Conservation (phyloP, 805 yeast genomes). For the Ogataea philodendri region DNA sequence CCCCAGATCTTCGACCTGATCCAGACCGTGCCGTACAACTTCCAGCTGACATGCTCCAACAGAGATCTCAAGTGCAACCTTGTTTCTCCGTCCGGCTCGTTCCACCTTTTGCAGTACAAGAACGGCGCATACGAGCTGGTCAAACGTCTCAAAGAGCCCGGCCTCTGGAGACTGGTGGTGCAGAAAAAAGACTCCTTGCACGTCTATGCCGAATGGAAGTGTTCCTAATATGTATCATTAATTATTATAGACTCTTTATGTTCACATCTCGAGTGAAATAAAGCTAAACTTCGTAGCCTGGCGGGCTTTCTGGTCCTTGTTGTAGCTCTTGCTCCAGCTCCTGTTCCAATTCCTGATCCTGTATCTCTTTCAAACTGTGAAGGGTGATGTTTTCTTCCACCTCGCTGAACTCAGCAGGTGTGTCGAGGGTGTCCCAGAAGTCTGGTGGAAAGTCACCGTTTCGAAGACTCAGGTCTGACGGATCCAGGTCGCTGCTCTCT, state of each 20-base stretch:
- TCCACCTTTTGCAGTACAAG: conserved; percentile 53
- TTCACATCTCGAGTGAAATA: conserved; percentile 1
- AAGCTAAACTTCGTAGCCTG: too few relatives aligned
- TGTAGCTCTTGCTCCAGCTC: conserved; percentile 2
- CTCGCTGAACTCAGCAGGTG: conserved; percentile 35
- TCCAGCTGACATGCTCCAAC: conserved; percentile 58
- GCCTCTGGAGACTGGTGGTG: conserved; percentile 81
- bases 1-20: conserved; percentile 74
- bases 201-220: conserved; percentile 86
- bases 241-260: conserved; percentile 1
- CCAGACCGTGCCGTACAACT: conserved; percentile 58
- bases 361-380: conserved; percentile 27
- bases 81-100: conserved; percentile 83
- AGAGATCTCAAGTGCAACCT: conserved; percentile 51
- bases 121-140: conserved; percentile 55
- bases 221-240: conserved; percentile 3
- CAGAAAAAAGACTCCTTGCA: conserved; percentile 82
- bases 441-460: conserved; percentile 54
- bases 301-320: too few relatives aligned
- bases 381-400: conserved; percentile 33
- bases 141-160: conserved; percentile 64
- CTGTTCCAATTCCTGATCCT: conserved; percentile 4
- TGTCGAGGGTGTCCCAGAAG: conserved; percentile 43
- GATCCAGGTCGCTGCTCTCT: conserved; percentile 56
- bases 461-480: conserved; percentile 40